These are phyloP conservation scores for Eleusine indica DNA, from an alignment of 176 grass and related monocot species.

Conservation along the genomic window DNA sequence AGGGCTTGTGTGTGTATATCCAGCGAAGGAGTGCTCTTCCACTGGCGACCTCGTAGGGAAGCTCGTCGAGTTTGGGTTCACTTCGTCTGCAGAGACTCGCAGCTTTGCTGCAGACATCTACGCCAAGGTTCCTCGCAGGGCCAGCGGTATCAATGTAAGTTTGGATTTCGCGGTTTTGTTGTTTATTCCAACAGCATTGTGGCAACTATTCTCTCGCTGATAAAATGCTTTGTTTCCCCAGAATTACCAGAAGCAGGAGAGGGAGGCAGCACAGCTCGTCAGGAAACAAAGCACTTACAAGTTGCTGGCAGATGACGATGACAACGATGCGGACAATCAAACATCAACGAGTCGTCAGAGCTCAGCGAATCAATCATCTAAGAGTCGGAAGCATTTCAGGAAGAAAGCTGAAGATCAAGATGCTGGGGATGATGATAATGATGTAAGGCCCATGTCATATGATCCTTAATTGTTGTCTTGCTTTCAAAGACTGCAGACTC, in stretches of 20 bases:
- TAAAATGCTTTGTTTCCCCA: conserved; percentile 40
- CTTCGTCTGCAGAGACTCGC: conserved; percentile 50
- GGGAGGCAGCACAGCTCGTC: conserved; percentile 67
- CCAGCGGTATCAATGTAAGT: conserved; percentile 62
- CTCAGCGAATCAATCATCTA: conserved; percentile 35
- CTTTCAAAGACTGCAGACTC: conserved; percentile 18
- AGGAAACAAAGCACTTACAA: conserved; percentile 82
- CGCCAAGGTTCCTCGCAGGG: conserved; percentile 67
- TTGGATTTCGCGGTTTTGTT: neutral
- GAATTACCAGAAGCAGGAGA: conserved; percentile 84
- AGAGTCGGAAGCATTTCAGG: conserved; percentile 74
- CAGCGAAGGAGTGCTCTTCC: conserved; percentile 83
- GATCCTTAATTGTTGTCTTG: neutral
- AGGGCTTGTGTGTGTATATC: neutral
- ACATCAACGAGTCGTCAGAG: conserved; percentile 31
- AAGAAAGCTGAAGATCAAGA: conserved; percentile 66
- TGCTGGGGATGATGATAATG: conserved; percentile 57
- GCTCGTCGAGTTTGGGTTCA: conserved; percentile 68
- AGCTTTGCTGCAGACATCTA: conserved; percentile 71
- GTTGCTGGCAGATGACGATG: conserved; percentile 63
- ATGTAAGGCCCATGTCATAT: conserved; percentile 37
- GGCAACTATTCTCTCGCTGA: neutral
- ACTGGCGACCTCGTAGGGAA: conserved; percentile 56
- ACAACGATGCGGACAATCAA: conserved; percentile 43
- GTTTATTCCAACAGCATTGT: neutral